Base-by-base conservation (phyloP, 2,329 filamentous ascomycete genomes). In the Myriangium duriaei region DNA sequence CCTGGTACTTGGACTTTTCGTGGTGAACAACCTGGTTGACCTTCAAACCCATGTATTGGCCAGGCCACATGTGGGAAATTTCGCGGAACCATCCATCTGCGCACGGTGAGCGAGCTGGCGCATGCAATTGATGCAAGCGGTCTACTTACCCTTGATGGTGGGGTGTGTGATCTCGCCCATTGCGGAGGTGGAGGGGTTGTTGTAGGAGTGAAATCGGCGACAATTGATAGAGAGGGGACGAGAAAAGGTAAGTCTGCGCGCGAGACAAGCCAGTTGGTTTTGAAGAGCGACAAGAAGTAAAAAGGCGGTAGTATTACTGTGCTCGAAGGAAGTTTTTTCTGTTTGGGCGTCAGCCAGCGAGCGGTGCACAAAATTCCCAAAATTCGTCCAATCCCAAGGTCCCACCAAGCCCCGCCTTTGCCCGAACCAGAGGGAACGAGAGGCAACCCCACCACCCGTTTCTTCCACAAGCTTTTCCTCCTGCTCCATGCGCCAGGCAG, bases 61-160 rank as follows among this genome's bases (percentile, higher is more conserved):
- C 85, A 46, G 91, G 88, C 91, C 91, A 98, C 88, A 98, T 96
- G 59, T 91, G 71, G 53, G 83, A 93, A 68, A 94, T 87, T 71
- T 98, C 91, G 64, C 86, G 83, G 81, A 98, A 98, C 91, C 91
- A 98, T 69, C 88, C 91, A 94, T 96, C 91, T 94, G 51, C 11
- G 42, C 32, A 21, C 31, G 24, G 17, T 39, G 21, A 39, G 39
- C 43, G 43, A 42, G 45, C 49, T 45, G 46, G 18, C 32, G 19
- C 14, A 21, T 21, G 30, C 29, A 15, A 28, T 17, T 29, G 15
- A 4, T 37, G 24, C 11, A 31, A 34, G 32, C 12, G 39, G 19
- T 37, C 15, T 24, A 57, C 61, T 49, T 67, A 79, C 77, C 76
- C 67, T 82, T 73, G 69, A 84, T 84, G 58, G 79, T 83, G 60